Base-by-base conservation (phyloP, 805 yeast genomes). In the Zygosaccharomyces siamensis region DNA sequence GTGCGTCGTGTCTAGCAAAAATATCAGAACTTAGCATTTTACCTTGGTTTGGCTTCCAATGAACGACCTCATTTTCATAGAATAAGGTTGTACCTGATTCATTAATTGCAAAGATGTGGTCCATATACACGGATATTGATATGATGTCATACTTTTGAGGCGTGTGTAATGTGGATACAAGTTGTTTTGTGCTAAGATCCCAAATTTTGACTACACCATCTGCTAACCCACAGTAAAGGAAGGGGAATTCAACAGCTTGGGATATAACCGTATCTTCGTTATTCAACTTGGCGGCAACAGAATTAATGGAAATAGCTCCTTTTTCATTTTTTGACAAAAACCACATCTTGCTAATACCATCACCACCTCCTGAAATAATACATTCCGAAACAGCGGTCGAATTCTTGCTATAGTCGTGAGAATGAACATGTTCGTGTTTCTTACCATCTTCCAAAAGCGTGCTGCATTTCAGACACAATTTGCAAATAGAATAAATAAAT, bases 271-370 rank as follows among this genome's bases (percentile, higher is more conserved):
- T 76, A 28, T 82, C 87, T 2, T 79, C 82, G 53, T 85, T 83
- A 35, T 82, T 82, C 45, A 64, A 42, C 21, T 51, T 54, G 8
- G 58, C 47, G 48, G 50, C 46, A 6, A 51, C 27, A 2, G 56
- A 45, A 11, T 35, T 38, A 5, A 62, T 32, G 2, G 39, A 31
- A 3, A 61, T 57, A n/a, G 46, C 12, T 3, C 58, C 52, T 18
- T 52, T 41, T 4, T 40, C 41, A n/a, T 35, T 62, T 35, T 45
- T 57, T 4, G 48, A 48, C 18, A 81, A 58, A 0, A 79, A 77
- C 98, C 98, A 92, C 10, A 89, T 64, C 57, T 87, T 87, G n/a
- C 85, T 78, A 7, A 77, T 58, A 0, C 97, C 98, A 68, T 93
- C 98, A 40, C 98, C 98, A 44, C 96, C 95, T 24, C 95, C 92